Conservation (phyloP, 108 stramenopile genomes). For the Cyclotella choctawhatcheeana region DNA sequence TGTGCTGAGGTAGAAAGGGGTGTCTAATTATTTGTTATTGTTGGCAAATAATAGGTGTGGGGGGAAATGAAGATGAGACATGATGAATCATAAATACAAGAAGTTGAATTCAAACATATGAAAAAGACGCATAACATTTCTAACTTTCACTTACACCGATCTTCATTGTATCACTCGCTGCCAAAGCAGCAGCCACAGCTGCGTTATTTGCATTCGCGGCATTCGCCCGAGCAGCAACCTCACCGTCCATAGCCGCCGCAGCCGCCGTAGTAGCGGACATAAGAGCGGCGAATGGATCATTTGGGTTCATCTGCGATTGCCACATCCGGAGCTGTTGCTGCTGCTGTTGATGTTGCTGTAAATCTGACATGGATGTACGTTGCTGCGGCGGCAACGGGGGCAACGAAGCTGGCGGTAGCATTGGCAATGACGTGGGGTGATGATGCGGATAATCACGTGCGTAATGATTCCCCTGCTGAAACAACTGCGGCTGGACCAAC, state of each 20-base stretch:
- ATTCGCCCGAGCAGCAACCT: neutral
- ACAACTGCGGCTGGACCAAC: neutral
- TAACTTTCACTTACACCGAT: neutral
- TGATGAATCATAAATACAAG: too few relatives aligned
- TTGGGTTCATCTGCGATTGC: neutral
- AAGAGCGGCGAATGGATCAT: conserved; percentile 17
- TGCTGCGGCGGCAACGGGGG: neutral
- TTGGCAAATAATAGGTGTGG: too few relatives aligned
- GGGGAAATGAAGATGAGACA: too few relatives aligned
- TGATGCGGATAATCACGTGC: too few relatives aligned
- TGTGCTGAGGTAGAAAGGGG: neutral
- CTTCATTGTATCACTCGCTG: neutral
- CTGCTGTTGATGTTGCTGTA: neutral
- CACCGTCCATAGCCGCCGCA: neutral
- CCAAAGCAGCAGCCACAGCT: conserved; percentile 11
- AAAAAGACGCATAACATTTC: neutral
- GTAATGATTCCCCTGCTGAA: neutral
- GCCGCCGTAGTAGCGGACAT: conserved; percentile 22
- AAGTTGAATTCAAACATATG: too few relatives aligned
- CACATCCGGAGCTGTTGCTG: conserved; percentile 1
- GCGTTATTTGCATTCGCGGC: too few relatives aligned
- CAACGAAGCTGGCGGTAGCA: neutral
- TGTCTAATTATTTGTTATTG: neutral
- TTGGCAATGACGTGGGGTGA: too few relatives aligned
- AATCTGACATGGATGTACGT: too few relatives aligned